Evolutionary conservation across 2,329 filamentous ascomycete species (phyloP).

Genomic region (Rhexocercosporidium sp.): DNA sequence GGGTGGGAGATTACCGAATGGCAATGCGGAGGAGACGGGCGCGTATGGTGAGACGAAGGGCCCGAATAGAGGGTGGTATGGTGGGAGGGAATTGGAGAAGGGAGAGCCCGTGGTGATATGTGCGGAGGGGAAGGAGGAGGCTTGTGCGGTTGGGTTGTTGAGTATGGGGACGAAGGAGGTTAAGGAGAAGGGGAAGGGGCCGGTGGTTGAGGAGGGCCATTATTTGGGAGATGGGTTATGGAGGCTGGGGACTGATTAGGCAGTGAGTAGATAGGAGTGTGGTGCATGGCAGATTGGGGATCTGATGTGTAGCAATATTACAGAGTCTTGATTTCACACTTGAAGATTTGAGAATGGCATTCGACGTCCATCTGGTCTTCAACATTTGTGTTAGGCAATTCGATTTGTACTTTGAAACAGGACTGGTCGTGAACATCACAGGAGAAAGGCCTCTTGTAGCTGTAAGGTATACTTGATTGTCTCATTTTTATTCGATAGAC

Average conservation of each 20-base stretch:
- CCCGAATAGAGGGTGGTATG: slow-evolving; percentile 49
- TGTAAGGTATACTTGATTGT: neutral
- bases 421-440: neutral
- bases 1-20: slow-evolving; percentile 76
- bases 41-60: slow-evolving; percentile 38
- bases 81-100: slow-evolving; percentile 72
- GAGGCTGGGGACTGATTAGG: slow-evolving; percentile 51
- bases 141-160: slow-evolving; percentile 84
- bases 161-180: slow-evolving; percentile 89
- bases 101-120: slow-evolving; percentile 87
- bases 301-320: neutral
- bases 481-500: neutral
- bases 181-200: slow-evolving; percentile 92
- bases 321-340: neutral
- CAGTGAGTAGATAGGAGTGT: neutral
- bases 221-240: slow-evolving; percentile 94
- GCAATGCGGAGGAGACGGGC: slow-evolving; percentile 45
- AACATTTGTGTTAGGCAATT: too few species aligned
- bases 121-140: slow-evolving; percentile 92
- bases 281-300: neutral
- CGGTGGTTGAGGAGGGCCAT: slow-evolving; percentile 92
- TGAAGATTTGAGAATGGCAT: neutral
- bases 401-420: neutral
- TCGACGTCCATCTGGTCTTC: neutral
- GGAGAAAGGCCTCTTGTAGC: neutral